phyloP scores from a whole-genome alignment of 148 eudicot species.

The Arctostaphylos glauca region DNA sequence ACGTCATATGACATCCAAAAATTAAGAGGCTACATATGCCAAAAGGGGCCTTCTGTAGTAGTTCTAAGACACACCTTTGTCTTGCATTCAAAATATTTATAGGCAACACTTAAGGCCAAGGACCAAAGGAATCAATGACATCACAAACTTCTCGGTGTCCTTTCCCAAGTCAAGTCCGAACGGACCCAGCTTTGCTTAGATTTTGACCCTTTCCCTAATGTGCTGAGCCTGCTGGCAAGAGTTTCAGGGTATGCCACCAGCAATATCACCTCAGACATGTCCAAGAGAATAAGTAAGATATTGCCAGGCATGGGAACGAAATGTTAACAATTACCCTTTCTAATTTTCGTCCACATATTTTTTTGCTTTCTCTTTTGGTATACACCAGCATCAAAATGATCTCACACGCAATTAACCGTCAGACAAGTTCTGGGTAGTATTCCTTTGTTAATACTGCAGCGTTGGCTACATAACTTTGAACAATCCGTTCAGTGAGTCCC shows the following conservation, averaged over 20 bases:
- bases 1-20: background rate
- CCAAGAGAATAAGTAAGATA: background rate
- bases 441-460: background rate
- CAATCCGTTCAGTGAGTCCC: background rate
- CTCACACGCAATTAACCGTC: background rate
- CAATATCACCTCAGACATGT: background rate
- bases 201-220: background rate
- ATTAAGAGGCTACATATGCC: background rate
- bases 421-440: background rate
- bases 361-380: background rate
- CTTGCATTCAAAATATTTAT: background rate
- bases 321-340: background rate
- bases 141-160: background rate
- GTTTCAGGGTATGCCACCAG: too few species aligned
- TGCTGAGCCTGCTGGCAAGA: background rate
- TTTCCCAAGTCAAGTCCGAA: slow-evolving; percentile 3
- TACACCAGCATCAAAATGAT: too few species aligned
- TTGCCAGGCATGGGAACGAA: too few species aligned
- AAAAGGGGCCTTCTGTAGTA: background rate
- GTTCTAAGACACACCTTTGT: background rate
- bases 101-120: background rate
- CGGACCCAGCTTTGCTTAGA: background rate
- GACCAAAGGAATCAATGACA: background rate
- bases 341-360: background rate
- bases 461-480: background rate